A percentile compares a stretch with the other conserved stretches of the same genome.
Evolutionary conservation across 345 rosid genomes (phyloP).

Genomic region (Gossypioides kirkii): DNA sequence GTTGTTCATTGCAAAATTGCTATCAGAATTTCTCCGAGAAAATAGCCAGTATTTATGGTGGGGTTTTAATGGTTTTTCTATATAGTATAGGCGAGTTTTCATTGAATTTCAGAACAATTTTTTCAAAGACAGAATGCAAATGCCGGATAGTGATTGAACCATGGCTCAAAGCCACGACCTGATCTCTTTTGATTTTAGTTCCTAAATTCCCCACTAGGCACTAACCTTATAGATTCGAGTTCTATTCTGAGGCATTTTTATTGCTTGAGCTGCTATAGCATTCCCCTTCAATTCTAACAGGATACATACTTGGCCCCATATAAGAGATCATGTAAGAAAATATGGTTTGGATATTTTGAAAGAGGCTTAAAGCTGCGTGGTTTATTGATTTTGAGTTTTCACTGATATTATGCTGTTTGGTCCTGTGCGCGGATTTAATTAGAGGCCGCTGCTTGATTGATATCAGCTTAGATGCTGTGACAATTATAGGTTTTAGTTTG

Average conservation of each 20-base stretch:
- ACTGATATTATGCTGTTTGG: background rate
- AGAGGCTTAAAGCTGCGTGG: background rate
- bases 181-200: background rate
- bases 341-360: background rate
- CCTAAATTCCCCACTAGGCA: background rate
- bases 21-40: background rate
- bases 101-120: background rate
- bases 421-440: background rate
- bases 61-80: background rate
- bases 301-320: background rate
- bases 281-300: background rate
- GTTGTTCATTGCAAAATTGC: background rate
- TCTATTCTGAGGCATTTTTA: background rate
- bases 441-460: background rate
- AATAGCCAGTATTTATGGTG: background rate
- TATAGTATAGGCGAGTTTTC: background rate
- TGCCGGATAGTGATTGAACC: background rate
- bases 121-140: background rate
- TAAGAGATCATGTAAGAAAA: background rate
- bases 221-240: background rate
- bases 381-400: background rate
- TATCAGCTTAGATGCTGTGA: background rate
- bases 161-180: no score
- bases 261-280: background rate
- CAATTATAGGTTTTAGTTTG: conserved; percentile 2